Conservation (phyloP, 2,329 filamentous ascomycete species). For the Penicillium sp. region DNA sequence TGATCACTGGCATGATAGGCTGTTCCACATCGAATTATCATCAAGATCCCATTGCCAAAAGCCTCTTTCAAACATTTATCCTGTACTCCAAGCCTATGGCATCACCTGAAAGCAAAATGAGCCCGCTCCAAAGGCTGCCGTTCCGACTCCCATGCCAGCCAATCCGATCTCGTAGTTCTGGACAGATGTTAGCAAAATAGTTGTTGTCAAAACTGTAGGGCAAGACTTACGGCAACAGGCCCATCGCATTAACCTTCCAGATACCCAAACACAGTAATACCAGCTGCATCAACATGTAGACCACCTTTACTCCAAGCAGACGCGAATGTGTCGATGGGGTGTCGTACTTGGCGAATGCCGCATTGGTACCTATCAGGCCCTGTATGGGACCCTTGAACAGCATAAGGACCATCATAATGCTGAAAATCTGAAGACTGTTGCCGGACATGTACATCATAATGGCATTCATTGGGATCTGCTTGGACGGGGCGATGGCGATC, state of each 20-base stretch:
- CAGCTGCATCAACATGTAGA: slow-evolving; percentile 80
- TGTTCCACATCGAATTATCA: not conserved
- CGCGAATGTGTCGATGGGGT: slow-evolving; percentile 65
- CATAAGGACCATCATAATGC: slow-evolving; percentile 99
- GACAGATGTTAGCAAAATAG: slow-evolving; percentile 10
- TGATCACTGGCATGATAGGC: not conserved
- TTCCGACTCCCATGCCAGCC: slow-evolving; percentile 87
- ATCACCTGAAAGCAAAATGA: slow-evolving; percentile 49
- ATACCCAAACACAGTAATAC: slow-evolving; percentile 74
- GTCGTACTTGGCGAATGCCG: slow-evolving; percentile 85
- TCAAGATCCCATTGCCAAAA: not conserved
- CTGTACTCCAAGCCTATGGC: not conserved
- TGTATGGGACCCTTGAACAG: slow-evolving; percentile 92
- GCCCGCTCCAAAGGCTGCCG: slow-evolving; percentile 60
- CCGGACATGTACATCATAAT: slow-evolving; percentile 99
- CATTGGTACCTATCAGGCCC: slow-evolving; percentile 71
- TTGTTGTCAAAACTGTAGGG: not conserved
- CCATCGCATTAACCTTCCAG: slow-evolving; percentile 97
- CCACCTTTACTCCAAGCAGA: slow-evolving; percentile 72
- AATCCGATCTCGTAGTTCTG: slow-evolving; percentile 90
- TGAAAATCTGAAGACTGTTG: slow-evolving; percentile 96
- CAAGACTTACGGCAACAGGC: slow-evolving; percentile 68
- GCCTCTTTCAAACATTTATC: not conserved
- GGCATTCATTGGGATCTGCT: slow-evolving; percentile 91
- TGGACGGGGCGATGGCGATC: slow-evolving; percentile 82